Evolutionary conservation across 2,329 filamentous ascomycete species (phyloP).

Genomic region (Penicillium sp.): DNA sequence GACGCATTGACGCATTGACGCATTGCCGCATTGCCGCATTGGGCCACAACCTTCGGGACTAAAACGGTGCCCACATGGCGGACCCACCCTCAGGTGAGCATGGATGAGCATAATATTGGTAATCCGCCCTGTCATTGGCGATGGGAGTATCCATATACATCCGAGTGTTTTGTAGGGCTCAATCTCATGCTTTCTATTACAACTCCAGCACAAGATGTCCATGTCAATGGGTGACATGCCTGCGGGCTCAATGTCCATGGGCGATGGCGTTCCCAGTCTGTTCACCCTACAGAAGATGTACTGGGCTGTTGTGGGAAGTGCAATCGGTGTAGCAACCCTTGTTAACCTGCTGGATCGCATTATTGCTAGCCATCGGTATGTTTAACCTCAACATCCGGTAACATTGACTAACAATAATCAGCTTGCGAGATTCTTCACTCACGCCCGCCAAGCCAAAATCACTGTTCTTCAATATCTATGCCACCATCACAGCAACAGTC

Average conservation of each 20-base stretch:
- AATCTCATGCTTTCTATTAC: not conserved
- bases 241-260: conserved; percentile 37
- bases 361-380: conserved; percentile 44
- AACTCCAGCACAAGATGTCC: conserved; percentile 11
- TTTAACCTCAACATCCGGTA: not conserved
- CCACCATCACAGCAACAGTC: conserved; percentile 46
- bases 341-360: conserved; percentile 41
- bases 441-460: conserved; percentile 49
- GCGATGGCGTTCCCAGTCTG: conserved; percentile 37
- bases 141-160: not conserved
- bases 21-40: not conserved
- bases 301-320: conserved; percentile 43
- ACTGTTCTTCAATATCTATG: conserved; percentile 40
- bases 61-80: not conserved
- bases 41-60: not conserved
- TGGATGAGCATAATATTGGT: conserved; percentile 6
- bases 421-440: conserved; percentile 38
- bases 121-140: not conserved
- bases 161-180: not conserved
- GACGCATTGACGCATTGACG: not conserved
- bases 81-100: not conserved
- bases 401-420: conserved; percentile 15
- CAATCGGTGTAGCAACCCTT: conserved; percentile 28
- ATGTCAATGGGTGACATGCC: conserved; percentile 23
- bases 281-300: conserved; percentile 46